phyloP scores from a whole-genome alignment of 1,139 yeast species.

The Schizosaccharomyces versatilis region DNA sequence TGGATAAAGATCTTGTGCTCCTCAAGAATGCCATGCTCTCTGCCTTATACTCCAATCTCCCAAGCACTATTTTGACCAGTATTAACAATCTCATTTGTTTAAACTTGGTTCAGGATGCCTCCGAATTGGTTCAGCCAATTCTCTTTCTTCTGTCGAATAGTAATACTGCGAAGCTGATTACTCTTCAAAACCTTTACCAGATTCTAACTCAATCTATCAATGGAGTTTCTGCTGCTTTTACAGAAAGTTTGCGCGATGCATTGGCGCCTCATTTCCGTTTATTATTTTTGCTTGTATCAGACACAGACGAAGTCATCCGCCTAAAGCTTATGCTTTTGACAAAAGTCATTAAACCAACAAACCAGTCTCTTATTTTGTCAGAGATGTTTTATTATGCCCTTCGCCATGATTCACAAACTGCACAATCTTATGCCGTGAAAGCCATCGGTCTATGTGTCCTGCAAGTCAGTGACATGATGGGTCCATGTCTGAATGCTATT shows the following conservation, averaged over 20 bases:
- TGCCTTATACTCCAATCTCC: constrained; percentile 9
- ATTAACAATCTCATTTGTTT: constrained; percentile 9
- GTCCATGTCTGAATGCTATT: constrained; percentile 1
- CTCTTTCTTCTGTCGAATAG: not conserved
- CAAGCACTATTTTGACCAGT: not conserved
- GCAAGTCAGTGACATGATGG: constrained; percentile 12
- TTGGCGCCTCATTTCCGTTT: not conserved
- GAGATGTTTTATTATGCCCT: not conserved
- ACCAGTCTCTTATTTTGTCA: not conserved
- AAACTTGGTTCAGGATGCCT: constrained; percentile 4
- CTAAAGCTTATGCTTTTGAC: not conserved
- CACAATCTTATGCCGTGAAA: not conserved
- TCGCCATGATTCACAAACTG: not conserved
- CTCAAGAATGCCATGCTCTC: constrained; percentile 9
- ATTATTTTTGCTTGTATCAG: not conserved
- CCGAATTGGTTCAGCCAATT: not conserved
- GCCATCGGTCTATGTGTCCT: not conserved
- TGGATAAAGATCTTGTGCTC: constrained; percentile 5
- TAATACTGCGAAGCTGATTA: not conserved
- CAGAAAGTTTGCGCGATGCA: not conserved
- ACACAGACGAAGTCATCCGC: not conserved
- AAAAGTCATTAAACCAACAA: not conserved
- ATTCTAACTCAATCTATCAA: not conserved
- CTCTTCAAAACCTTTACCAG: not conserved
- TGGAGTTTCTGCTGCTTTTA: not conserved